Evolutionary conservation across 805 yeast species (phyloP).

Genomic region (Cyberlindnera maclurae): DNA sequence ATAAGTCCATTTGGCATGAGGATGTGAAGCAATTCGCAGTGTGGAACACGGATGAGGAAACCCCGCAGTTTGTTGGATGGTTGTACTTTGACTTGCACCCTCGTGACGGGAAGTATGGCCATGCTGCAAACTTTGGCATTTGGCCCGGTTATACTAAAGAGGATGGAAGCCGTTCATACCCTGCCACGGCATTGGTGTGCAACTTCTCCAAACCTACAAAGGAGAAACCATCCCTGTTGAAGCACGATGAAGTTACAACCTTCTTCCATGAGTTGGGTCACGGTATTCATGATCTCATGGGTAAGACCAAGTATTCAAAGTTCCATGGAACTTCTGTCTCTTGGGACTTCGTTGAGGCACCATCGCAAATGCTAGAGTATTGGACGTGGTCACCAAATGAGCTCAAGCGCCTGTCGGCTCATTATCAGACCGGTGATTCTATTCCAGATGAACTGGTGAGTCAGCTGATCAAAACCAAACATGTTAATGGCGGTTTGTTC

Average conservation of each 20-base stretch:
- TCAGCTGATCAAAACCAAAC: constrained; percentile 55
- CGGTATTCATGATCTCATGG: constrained; percentile 74
- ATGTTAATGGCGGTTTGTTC: constrained; percentile 68
- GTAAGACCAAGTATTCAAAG: constrained; percentile 54
- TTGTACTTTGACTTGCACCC: constrained; percentile 78
- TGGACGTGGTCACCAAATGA: constrained; percentile 77
- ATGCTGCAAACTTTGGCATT: constrained; percentile 77
- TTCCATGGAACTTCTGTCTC: constrained; percentile 72
- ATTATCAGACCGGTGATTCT: constrained; percentile 50
- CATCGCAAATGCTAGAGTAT: constrained; percentile 82
- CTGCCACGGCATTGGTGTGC: constrained; percentile 76
- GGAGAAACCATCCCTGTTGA: constrained; percentile 65
- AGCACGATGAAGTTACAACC: constrained; percentile 73
- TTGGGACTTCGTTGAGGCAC: constrained; percentile 87
- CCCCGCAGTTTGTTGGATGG: constrained; percentile 69
- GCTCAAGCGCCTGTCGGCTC: constrained; percentile 53
- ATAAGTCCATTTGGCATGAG: constrained; percentile 60
- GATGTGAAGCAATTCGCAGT: constrained; percentile 73
- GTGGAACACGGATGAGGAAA: constrained; percentile 49
- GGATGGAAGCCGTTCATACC: constrained; percentile 46
- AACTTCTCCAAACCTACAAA: constrained; percentile 72
- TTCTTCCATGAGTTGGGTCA: constrained; percentile 90
- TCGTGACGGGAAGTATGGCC: constrained; percentile 80
- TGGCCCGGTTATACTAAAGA: constrained; percentile 48
- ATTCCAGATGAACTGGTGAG: constrained; percentile 52